Evolutionary conservation across 2,329 filamentous ascomycete species (phyloP).

Genomic region (Penicillium olsonii): DNA sequence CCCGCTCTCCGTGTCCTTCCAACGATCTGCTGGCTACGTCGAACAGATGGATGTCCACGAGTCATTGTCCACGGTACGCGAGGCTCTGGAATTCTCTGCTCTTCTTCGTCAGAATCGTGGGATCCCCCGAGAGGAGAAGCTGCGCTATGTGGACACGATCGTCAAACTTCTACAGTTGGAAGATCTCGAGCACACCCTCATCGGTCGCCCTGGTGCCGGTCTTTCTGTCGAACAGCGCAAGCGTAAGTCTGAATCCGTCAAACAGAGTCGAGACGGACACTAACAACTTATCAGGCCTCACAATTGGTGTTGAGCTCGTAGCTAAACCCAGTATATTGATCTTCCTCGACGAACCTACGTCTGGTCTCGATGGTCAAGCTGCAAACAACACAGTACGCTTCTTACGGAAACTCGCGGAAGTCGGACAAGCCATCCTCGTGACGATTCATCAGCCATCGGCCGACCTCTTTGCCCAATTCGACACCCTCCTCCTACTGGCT

Average conservation of each 20-base stretch:
- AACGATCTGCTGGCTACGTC: background rate
- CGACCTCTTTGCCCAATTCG: background rate
- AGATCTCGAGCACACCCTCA: background rate
- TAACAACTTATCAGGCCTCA: too few species aligned
- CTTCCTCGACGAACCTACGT: background rate
- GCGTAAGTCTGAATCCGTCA: too few species aligned
- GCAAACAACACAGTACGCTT: background rate
- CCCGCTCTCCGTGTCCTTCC: background rate
- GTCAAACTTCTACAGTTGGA: background rate
- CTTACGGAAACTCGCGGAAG: background rate
- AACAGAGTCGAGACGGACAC: too few species aligned
- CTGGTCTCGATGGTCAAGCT: background rate
- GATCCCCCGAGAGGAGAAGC: background rate
- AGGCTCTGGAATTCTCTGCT: background rate
- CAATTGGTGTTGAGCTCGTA: background rate
- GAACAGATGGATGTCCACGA: background rate
- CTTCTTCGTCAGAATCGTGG: background rate
- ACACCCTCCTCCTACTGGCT: background rate
- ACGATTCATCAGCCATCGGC: conserved; percentile 1
- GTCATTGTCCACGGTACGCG: background rate
- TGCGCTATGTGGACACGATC: background rate
- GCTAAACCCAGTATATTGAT: background rate
- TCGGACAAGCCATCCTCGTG: background rate
- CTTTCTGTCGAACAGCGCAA: background rate
- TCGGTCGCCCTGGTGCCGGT: background rate